Evolutionary conservation across 441 rosid species (phyloP), one percentile per base, ranked within the genome.

Genomic region (Sinapis alba): DNA sequence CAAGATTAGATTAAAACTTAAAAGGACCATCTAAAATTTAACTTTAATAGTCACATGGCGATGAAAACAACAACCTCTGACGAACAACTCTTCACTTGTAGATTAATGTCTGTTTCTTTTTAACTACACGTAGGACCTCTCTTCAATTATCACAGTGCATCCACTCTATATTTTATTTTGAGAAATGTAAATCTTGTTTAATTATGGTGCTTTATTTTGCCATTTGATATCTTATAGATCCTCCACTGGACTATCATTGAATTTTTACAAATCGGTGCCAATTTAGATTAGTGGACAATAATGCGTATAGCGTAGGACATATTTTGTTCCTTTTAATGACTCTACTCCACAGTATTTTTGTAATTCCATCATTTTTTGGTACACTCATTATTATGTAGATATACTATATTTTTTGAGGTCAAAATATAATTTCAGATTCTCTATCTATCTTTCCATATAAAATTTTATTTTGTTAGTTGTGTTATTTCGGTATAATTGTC

Each of bases 81-180:
- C 24, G 15, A 78, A 13, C 34, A 71, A 67, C 77, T 60, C 77
- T 78, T 78, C 53, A 26, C 72, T 60, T 50, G 15, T 72, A 60
- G 56, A 78, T 67, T 53, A 67, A 53, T 78, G 81, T 78, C 70
- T 41, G 65, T 72, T 72, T 72, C 81, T 72, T 72, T 72, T 53
- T 15, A 67, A 78, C 77, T 78, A 72, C 81, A 78, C 38, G 81
- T 72, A 72, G 81, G 81, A 32, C 81, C 77, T 66, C 77, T 51
- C 65, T 51, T 78, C 12, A 73, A 78, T 72, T 51, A 67, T 72
- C 74, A 78, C 81, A 61, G 62, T 67, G 65, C 68, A 78, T 54
- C 81, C 73, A 72, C 81, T 78, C 69, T 34, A 0, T 18, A 5
- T 60, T 61, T 65, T 12, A 6, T 53, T 21, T 7, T 8, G n/a